Conservation (phyloP, 1,284 basidiomycete species). For the Grifola frondosa region DNA sequence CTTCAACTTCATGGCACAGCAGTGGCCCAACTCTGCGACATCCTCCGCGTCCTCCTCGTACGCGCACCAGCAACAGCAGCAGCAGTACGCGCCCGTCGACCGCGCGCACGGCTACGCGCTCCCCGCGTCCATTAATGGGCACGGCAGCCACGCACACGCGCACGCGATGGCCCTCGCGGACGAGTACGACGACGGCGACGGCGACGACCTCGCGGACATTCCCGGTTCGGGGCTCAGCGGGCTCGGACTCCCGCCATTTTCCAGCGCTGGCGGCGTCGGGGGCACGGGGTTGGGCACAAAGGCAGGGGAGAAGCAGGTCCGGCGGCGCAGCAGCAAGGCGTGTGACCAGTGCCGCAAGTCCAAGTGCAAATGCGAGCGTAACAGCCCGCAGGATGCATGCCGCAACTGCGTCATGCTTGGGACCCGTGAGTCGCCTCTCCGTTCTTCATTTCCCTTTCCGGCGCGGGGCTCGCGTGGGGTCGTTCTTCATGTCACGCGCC, state of each 20-base stretch:
- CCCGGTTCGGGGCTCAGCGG: constrained; percentile 21
- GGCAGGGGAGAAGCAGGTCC: constrained; percentile 48
- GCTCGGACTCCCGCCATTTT: constrained; percentile 21
- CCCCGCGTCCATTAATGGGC: constrained; percentile 20
- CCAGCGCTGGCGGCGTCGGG: constrained; percentile 14
- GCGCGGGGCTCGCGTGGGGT: not conserved
- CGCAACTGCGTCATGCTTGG: constrained; percentile 72
- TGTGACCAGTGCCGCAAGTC: constrained; percentile 82
- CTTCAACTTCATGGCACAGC: constrained; percentile 36
- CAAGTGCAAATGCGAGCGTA: constrained; percentile 75
- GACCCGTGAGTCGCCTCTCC: constrained; percentile 49
- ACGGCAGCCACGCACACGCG: constrained; percentile 22
- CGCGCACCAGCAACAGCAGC: constrained; percentile 20
- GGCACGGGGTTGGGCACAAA: constrained; percentile 13
- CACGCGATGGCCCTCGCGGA: constrained; percentile 28
- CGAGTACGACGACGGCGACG: constrained; percentile 38
- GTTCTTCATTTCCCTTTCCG: not conserved
- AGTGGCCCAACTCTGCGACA: constrained; percentile 20
- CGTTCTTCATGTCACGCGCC: too few species aligned
- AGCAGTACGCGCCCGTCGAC: constrained; percentile 24
- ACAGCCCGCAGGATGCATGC: constrained; percentile 55
- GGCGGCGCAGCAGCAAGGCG: constrained; percentile 71
- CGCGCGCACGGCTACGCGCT: constrained; percentile 24
- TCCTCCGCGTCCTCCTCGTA: constrained; percentile 24
- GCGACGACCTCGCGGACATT: constrained; percentile 34